These are phyloP conservation scores for Podospora comata DNA, from an alignment of 495 filamentous ascomycete species.

Conservation along the genomic window DNA sequence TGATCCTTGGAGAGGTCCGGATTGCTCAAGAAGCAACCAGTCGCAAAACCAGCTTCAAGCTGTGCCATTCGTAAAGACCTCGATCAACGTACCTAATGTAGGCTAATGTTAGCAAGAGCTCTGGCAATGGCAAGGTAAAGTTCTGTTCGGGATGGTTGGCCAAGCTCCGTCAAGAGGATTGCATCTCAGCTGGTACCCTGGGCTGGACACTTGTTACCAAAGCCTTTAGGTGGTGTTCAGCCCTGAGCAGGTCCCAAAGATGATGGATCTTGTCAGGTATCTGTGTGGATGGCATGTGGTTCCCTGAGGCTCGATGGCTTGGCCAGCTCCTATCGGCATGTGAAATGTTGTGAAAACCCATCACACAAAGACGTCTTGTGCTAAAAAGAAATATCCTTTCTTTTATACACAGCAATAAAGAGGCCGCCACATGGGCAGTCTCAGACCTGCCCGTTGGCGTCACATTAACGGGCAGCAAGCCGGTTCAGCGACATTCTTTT, in stretches of 20 bases:
- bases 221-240: neutral
- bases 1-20: neutral
- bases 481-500: neutral
- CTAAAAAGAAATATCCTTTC: too few species aligned
- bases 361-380: too few species aligned
- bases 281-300: too few species aligned
- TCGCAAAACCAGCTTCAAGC: neutral
- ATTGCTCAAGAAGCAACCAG: neutral
- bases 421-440: too few species aligned
- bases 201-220: neutral
- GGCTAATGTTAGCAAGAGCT: neutral
- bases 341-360: too few species aligned
- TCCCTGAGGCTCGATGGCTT: too few species aligned
- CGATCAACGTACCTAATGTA: neutral
- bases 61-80: neutral
- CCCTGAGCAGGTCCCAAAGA: too few species aligned
- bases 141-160: neutral
- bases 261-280: too few species aligned
- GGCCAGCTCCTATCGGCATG: too few species aligned
- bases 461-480: neutral
- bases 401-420: too few species aligned
- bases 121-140: neutral
- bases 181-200: neutral
- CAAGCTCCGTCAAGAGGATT: neutral
- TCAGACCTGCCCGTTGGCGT: too few species aligned